A percentile compares a stretch with the other conserved stretches of the same genome.
These are phyloP conservation scores for Colletotrichum paranaense DNA, from an alignment of 2,329 filamentous ascomycete genomes.

Conservation along the genomic window DNA sequence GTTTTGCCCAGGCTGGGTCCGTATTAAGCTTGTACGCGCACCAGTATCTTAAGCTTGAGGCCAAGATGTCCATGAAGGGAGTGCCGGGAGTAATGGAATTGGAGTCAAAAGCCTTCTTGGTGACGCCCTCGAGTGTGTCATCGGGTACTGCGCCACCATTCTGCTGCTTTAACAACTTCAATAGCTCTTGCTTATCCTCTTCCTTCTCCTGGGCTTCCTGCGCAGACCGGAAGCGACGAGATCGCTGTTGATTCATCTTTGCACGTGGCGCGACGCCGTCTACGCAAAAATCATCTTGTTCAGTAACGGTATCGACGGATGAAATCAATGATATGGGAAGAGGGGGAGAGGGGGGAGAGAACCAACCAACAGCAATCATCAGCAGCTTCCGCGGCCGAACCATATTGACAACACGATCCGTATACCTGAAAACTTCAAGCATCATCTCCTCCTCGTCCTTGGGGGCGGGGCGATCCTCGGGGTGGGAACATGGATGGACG, in stretches of 20 bases:
- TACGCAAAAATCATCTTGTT: conserved; percentile 45
- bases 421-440: conserved; percentile 97
- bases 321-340: background rate
- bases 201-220: conserved; percentile 96
- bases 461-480: conserved; percentile 90
- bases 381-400: conserved; percentile 94
- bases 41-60: conserved; percentile 93
- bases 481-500: conserved; percentile 97
- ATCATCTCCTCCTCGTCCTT: conserved; percentile 99
- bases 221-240: conserved; percentile 91
- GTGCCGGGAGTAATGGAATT: conserved; percentile 93
- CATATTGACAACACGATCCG: conserved; percentile 99
- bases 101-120: conserved; percentile 93
- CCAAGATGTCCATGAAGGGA: conserved; percentile 98
- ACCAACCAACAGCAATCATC: conserved; percentile 94
- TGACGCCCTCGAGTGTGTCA: conserved; percentile 69
- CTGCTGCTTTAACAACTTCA: conserved; percentile 85
- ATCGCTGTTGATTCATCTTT: conserved; percentile 99
- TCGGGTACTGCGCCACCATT: conserved; percentile 73
- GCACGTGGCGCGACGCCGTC: conserved; percentile 97
- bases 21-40: conserved; percentile 97
- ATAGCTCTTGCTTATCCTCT: conserved; percentile 87
- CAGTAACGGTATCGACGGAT: conserved; percentile 36
- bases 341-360: background rate
- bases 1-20: conserved; percentile 92